Evolutionary conservation across 306 rosid species (phyloP), one percentile per base, ranked within the genome.

Genomic region (Castanea mollissima): DNA sequence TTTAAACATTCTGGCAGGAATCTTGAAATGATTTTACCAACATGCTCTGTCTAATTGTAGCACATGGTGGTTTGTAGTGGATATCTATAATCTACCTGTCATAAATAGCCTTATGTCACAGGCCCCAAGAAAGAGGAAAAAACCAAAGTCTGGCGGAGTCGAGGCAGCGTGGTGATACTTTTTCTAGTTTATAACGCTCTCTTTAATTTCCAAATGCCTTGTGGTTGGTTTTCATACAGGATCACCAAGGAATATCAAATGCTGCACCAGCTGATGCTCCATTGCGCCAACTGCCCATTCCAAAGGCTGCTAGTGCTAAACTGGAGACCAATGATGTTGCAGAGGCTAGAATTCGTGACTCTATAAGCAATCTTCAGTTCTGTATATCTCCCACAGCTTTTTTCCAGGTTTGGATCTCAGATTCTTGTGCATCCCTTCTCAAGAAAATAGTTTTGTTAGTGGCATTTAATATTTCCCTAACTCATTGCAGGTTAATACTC

Each of bases 301-400:
- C 86, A 56, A 84, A 78, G 23, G 79, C 80, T 14, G 78, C 8
- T 60, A 75, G 85, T 82, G 54, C 88, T 38, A 89, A 87, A 83
- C 41, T 70, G 20, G 84, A 80, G 76, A 64, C 76, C 21, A 44
- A 79, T 51, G 82, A 76, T 74, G 76, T 85, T 41, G 77, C 38
- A 54, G 97, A 95, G 71, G 83, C 85, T 11, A 86, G 97, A 76
- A 93, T 95, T 81, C 96, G 90, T 86, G 99, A 95, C 84, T 85
- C 83, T 80, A 90, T 95, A 77, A 86, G 87, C 89, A 78, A 86
- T 86, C 99, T 95, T 77, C 81, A 32, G 56, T 95, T 95, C 82
- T 88, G 92, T 74, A 91, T 95, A 89, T 95, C 98, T 21, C 99
- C 99, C 35, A 93, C 99, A 8, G 97, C 98, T 27, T 95, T 95